Evolutionary conservation across 345 rosid genomes (phyloP), one percentile per base, ranked within the genome.

Genomic region (Erodium maritimum): DNA sequence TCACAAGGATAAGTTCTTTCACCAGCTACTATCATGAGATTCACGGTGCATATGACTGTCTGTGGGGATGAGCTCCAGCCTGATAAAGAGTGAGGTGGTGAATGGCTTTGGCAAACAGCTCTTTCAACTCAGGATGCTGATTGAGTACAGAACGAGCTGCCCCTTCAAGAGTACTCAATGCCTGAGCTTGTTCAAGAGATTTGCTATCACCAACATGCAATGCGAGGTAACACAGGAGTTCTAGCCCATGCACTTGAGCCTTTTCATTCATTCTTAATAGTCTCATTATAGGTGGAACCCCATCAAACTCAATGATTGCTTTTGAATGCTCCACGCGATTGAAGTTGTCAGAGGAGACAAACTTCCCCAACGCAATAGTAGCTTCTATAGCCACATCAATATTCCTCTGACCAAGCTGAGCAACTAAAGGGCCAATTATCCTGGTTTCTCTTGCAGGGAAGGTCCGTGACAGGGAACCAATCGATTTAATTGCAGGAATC

Each of bases 131-230:
- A 13, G 86, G 84, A 70, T 58, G 66, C 22, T 77, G 86, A 63
- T 68, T 65, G 23, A 65, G 17, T n/a, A 79, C 73, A 3, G 64
- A 58, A 58, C 86, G 82, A 66, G 76, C 80, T 8, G 75, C 74
- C 12, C 69, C 76, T 65, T 76, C 79, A 0, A 83, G 73, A 23
- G 66, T 67, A 69, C 65, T 77, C 69, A 83, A 63, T n/a, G 73
- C 84, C 56, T 75, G 60, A 17, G 79, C 84, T 62, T 75, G 77
- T 54, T 79, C 90, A 61, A 80, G 82, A 52, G 80, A 84, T 77
- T 73, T 74, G 54, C 78, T 80, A 56, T 76, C 71, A 54, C 86
- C 81, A 7, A 74, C 80, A 73, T 63, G 78, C 46, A 79, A 24
- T 21, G 90, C 83, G 24, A 80, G 74, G 67, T 75, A 71, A 60